A percentile compares a stretch with the other conserved stretches of the same genome.
These are phyloP conservation scores for Trypanosomatidae sp. DNA, from an alignment of 208 protist genomes.

Conservation along the genomic window DNA sequence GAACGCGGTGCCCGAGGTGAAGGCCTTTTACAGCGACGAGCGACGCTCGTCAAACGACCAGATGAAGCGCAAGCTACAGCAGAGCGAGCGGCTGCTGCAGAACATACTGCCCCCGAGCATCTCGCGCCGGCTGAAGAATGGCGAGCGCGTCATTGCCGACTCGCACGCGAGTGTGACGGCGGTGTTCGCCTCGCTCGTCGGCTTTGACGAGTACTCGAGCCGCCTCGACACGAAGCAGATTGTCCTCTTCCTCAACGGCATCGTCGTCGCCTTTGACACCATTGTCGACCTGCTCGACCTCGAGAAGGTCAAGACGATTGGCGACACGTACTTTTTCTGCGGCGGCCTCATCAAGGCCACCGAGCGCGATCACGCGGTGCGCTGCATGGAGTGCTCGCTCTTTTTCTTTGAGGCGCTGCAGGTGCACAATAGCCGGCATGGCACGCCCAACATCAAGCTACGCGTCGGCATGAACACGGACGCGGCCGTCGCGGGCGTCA, in stretches of 20 bases:
- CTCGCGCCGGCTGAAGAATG: conserved; percentile 22
- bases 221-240: conserved; percentile 10
- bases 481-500: conserved; percentile 20
- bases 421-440: conserved; percentile 19
- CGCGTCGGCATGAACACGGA: conserved; percentile 23
- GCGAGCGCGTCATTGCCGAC: conserved; percentile 30
- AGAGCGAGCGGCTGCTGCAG: conserved; percentile 25
- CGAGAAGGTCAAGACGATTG: conserved; percentile 49
- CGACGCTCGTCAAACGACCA: conserved; percentile 10
- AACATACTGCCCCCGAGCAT: conserved; percentile 31
- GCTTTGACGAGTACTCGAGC: conserved; percentile 16
- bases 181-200: conserved; percentile 21
- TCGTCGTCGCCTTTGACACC: conserved; percentile 32
- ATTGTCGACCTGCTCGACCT: conserved; percentile 20
- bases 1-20: conserved; percentile 17
- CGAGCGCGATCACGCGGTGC: conserved; percentile 15
- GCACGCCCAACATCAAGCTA: conserved; percentile 12
- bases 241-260: conserved; percentile 22
- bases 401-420: conserved; percentile 18
- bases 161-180: conserved; percentile 20
- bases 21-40: conserved; percentile 15
- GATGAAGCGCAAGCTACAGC: conserved; percentile 22
- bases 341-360: conserved; percentile 19
- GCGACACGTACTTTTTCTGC: conserved; percentile 36
- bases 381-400: conserved; percentile 17